These are phyloP conservation scores for Candida sp. DNA, from an alignment of 1,139 yeast genomes.

Conservation along the genomic window DNA sequence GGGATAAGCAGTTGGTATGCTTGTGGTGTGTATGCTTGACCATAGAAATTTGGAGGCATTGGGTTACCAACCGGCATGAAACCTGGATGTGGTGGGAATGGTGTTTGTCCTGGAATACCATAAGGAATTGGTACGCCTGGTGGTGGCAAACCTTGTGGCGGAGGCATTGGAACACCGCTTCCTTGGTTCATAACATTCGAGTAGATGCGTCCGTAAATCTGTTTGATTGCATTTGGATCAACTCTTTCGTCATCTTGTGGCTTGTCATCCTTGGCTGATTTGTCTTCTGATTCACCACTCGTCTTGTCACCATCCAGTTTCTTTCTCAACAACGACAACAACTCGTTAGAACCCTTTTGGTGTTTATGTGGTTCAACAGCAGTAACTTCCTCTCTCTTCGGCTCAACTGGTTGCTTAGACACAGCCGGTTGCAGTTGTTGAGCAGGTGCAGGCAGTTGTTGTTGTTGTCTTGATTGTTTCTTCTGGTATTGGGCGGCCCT, in stretches of 20 bases:
- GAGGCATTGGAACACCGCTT: slow-evolving; percentile 13
- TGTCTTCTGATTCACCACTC: slow-evolving; percentile 5
- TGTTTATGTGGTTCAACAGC: slow-evolving; percentile 13
- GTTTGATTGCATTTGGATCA: slow-evolving; percentile 47
- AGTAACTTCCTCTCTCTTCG: slow-evolving; percentile 10
- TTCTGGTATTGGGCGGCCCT: slow-evolving; percentile 15
- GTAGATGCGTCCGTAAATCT: slow-evolving; percentile 53
- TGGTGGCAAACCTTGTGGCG: slow-evolving; percentile 23
- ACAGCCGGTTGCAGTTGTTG: slow-evolving; percentile 3
- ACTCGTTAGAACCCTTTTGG: slow-evolving; percentile 29
- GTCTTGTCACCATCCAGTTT: slow-evolving; percentile 7
- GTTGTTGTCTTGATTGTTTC: slow-evolving; percentile 12
- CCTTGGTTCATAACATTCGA: slow-evolving; percentile 48
- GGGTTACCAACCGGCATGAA: slow-evolving; percentile 23
- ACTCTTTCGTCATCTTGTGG: slow-evolving; percentile 17
- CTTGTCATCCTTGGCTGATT: slow-evolving; percentile 13
- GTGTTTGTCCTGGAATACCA: slow-evolving; percentile 18
- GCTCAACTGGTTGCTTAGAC: slow-evolving; percentile 6
- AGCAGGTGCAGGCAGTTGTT: slow-evolving; percentile 1
- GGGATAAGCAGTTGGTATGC: not conserved
- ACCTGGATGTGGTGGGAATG: slow-evolving; percentile 17
- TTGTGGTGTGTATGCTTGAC: slow-evolving; percentile 17
- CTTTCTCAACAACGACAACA: slow-evolving; percentile 40
- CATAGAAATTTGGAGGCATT: slow-evolving; percentile 37
- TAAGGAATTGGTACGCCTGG: slow-evolving; percentile 15